Base-by-base conservation (phyloP, 2,329 filamentous ascomycete species). In the Colletotrichum destructivum region DNA sequence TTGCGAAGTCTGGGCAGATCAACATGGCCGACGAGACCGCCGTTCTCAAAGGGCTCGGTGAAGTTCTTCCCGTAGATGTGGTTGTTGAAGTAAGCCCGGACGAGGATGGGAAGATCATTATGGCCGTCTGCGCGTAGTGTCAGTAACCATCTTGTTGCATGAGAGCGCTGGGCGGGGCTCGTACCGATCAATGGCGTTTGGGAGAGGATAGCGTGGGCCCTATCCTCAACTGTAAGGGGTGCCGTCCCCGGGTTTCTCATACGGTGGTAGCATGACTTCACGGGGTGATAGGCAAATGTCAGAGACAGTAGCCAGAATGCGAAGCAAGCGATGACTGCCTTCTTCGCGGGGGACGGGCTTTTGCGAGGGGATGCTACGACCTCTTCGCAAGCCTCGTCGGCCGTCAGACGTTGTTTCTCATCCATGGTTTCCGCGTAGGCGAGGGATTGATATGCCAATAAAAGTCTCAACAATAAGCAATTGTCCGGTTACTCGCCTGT, bases 61-160 rank as follows among this genome's bases (percentile, higher is more conserved):
- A 98, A 98, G 60, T 91, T 89, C 15, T 88, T 82, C 73, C 87
- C 84, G 78, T 97, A 92, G 76, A 98, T 95, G 73, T 93, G 91
- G 78, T 98, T 98, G 49, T 91, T 84, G 77, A 91, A 96, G 4
- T 83, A 49, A 7, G 76, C 82, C 47, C 94, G 90, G 63, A 98
- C 85, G 38, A 92, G 81, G 49, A 96, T 92, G 26, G 96, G 89
- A 60, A 98, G 87, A 79, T 98, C 96, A 82, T 97, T 93, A 79
- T 98, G 95, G 0, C 95, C 95, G 81, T 98, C 95, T 95, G 74
- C 2, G 12, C 47, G 31, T 52, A 51, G 44, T 56, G 40, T 59
- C 38, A 62, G 21, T 44, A 23, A 49, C 12, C 23, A 16, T 18
- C 38, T 15, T 71, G 71, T 38, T 8, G 15, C 21, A 11, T 8